phyloP scores from a whole-genome alignment of 768 basidiomycete species.

The Antrodiella citrinella region DNA sequence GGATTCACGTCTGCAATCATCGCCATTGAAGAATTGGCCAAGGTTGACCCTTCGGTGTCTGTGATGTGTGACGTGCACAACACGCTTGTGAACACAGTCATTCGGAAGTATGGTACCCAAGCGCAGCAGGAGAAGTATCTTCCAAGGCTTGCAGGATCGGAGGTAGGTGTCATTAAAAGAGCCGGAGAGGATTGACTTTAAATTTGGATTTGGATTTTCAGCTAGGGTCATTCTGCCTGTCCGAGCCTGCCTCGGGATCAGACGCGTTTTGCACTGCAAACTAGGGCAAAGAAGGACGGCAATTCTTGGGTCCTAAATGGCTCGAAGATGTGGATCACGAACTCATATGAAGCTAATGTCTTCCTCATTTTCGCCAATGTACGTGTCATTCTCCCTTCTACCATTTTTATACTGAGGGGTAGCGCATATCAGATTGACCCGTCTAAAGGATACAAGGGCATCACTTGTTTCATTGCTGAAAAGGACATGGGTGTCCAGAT shows the following conservation, averaged over 20 bases:
- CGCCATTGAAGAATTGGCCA: slow-evolving; percentile 94
- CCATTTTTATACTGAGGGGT: neutral
- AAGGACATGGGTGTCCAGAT: slow-evolving; percentile 97
- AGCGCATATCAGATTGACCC: slow-evolving; percentile 53
- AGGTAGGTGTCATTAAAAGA: slow-evolving; percentile 38
- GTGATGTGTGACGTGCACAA: slow-evolving; percentile 98
- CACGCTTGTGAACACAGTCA: slow-evolving; percentile 92
- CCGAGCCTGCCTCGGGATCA: slow-evolving; percentile 87
- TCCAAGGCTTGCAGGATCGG: slow-evolving; percentile 69
- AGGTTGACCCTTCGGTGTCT: slow-evolving; percentile 92
- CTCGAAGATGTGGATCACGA: slow-evolving; percentile 99
- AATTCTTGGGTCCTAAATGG: slow-evolving; percentile 85
- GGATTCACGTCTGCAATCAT: slow-evolving; percentile 96
- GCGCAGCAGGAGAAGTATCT: slow-evolving; percentile 86
- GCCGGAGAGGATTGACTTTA: neutral
- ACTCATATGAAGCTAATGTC: slow-evolving; percentile 85
- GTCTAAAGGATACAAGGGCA: slow-evolving; percentile 96
- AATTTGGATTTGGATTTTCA: no score
- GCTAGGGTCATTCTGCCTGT: slow-evolving; percentile 95
- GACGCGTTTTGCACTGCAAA: slow-evolving; percentile 96
- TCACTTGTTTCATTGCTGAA: slow-evolving; percentile 94
- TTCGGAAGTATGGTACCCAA: slow-evolving; percentile 78
- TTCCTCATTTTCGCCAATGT: slow-evolving; percentile 96
- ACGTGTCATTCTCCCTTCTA: slow-evolving; percentile 18
- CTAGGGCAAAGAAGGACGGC: slow-evolving; percentile 83